Conservation (phyloP, 768 basidiomycete genomes). For the Mrakia frigida region DNA sequence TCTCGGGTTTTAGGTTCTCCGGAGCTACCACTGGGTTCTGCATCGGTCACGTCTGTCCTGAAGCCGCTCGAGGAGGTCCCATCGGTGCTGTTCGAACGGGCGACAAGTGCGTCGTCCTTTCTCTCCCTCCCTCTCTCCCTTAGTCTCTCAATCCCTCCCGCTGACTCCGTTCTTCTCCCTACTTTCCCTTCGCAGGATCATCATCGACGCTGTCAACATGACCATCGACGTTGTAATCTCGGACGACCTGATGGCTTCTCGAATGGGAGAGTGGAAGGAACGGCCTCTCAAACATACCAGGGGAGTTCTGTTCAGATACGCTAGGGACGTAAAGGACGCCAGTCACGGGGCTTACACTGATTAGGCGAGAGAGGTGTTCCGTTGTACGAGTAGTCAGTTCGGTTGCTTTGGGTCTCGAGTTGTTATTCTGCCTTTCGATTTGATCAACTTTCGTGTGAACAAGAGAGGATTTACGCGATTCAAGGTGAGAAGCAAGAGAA, state of each 20-base stretch:
- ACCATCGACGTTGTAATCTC: conserved; percentile 68
- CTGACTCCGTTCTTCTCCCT: not conserved
- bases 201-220: conserved; percentile 64
- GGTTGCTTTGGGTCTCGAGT: too few species aligned
- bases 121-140: not conserved
- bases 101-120: conserved; percentile 48
- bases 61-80: conserved; percentile 52
- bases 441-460: too few species aligned
- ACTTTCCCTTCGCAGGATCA: conserved; percentile 44
- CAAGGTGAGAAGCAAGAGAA: too few species aligned
- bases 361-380: not conserved
- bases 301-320: conserved; percentile 73
- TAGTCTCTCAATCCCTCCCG: not conserved
- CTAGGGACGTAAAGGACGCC: conserved; percentile 58
- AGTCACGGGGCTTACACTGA: not conserved
- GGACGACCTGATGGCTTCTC: conserved; percentile 59
- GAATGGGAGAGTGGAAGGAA: conserved; percentile 64
- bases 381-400: too few species aligned
- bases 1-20: conserved; percentile 52
- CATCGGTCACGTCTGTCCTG: conserved; percentile 55
- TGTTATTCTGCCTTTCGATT: too few species aligned
- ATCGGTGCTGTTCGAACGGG: conserved; percentile 83
- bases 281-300: conserved; percentile 63
- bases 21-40: conserved; percentile 69
- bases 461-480: too few species aligned